Evolutionary conservation across 2,329 filamentous ascomycete species (phyloP), one percentile per base, ranked within the genome.

Genomic region (Fusarium praegraminearum): DNA sequence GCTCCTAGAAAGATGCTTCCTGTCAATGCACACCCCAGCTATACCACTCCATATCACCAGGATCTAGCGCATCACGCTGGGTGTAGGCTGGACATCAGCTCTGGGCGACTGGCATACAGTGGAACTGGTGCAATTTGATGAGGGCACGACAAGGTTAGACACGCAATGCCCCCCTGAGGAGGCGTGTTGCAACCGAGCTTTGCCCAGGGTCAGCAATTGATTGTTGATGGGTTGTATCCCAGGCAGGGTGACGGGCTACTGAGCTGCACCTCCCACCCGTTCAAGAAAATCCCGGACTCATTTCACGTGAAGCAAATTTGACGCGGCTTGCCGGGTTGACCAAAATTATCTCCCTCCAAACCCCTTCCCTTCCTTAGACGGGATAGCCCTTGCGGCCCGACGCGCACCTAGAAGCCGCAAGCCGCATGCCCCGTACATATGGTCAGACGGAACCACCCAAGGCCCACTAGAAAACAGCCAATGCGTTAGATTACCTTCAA

Each of bases 381-480:
- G 73, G 70, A 72, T 65, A 75, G 64, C 71, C 72, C 71, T 75
- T 74, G 72, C 73, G 73, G 73, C 73, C 73, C 73, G 73, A 74
- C 69, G 72, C 73, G 73, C 72, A 71, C 59, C 62, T 68, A 53
- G 56, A 67, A 69, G 62, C 62, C 67, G 72, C 70, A 67, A 69
- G 62, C 62, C 67, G 72, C 72, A 67, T 63, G 68, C 62, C 72
- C 70, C 67, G 65, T 70, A 51, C 67, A 62, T 70, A 51, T 50
- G 50, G 64, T 62, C 65, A 67, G 65, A 67, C 62, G 59, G 68
- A 65, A 67, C 65, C 62, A 70, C 65, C 71, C 65, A 53, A 62
- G 57, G 56, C 62, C 57, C 58, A 63, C 55, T 41, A 20, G 36
- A 55, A 49, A 47, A 62, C 56, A 47, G 65, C 51, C 49, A 55